Evolutionary conservation across 148 eudicot species (phyloP), one percentile per base, ranked within the genome.

Genomic region (Rhododendron griersonianum): DNA sequence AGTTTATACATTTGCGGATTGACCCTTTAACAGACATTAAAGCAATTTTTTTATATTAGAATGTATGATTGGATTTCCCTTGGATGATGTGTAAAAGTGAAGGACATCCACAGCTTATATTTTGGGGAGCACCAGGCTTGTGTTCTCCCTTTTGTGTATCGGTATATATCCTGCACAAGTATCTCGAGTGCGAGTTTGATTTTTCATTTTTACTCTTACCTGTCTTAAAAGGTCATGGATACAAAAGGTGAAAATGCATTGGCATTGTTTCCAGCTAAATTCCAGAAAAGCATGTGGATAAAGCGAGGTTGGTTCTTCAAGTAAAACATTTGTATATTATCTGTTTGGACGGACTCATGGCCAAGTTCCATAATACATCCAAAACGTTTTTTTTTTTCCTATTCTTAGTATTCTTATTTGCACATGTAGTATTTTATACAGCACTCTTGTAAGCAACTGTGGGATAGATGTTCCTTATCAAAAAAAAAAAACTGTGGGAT

Each of bases 271-370:
- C 99, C 99, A 25, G 98, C 98, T 55, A 96, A 93, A 88, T 96
- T 96, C 81, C 98, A 94, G 86, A 96, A 95, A 88, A 96, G 96
- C 90, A 94, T 95, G 98, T 96, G 98, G 98, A 94, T 94, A 28
- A 96, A 94, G 90, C 91, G 86, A 91, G 99, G 99, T 94, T 59
- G 63, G 86, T 63, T 63, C 77, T 81, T 80, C 5, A 33, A 10
- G 18, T 18, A 78, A 47, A 80, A 48, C 82, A 50, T 28, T 51
- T 3, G 44, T 47, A 23, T 51, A 48, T 79, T 47, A 5, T 39
- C 81, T 51, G 39, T 51, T 80, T 80, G 41, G 41, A 28, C 28
- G 21, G 5, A 15, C 30, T 80, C 61, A 25, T 51, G 63, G 3
- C 37, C 10, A 15, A 37, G 61, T 44, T 11, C 15, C 23, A 21